Percentiles rank a stretch among this genome's conserved stretches.
phyloP scores from a whole-genome alignment of 441 rosid genomes.

The Syzygium malaccense region DNA sequence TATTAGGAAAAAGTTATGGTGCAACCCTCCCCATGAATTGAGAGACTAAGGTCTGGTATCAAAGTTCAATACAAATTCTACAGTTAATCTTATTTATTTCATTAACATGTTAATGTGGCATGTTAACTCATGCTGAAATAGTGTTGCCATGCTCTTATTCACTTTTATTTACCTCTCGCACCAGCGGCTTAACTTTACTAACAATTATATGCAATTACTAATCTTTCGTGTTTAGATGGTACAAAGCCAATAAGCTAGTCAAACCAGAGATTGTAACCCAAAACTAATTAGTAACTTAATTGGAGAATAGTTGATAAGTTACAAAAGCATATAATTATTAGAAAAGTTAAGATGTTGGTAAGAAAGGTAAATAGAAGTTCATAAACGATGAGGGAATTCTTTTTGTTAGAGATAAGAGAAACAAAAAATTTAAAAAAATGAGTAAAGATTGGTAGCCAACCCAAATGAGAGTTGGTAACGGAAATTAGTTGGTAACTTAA shows the following conservation, averaged over 20 bases:
- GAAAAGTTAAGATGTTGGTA: neutral
- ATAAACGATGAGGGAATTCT: neutral
- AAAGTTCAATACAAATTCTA: neutral
- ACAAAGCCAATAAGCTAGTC: neutral
- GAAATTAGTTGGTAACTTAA: neutral
- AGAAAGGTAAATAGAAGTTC: neutral
- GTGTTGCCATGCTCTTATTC: neutral
- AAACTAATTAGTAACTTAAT: neutral
- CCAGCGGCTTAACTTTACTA: neutral
- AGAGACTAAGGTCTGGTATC: neutral
- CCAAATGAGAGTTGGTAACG: neutral
- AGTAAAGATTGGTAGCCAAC: neutral
- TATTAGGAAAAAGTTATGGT: neutral
- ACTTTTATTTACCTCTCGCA: neutral
- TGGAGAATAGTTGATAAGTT: neutral
- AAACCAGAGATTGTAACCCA: neutral
- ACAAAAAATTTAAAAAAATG: neutral
- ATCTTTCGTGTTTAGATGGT: neutral
- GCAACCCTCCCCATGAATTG: neutral
- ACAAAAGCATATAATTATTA: neutral
- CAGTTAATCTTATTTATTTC: neutral
- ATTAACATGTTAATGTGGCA: neutral
- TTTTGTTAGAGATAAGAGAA: neutral
- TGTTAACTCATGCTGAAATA: neutral
- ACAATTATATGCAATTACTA: neutral